Conservation (phyloP, 116 monocot species). For the Iris pallida region DNA sequence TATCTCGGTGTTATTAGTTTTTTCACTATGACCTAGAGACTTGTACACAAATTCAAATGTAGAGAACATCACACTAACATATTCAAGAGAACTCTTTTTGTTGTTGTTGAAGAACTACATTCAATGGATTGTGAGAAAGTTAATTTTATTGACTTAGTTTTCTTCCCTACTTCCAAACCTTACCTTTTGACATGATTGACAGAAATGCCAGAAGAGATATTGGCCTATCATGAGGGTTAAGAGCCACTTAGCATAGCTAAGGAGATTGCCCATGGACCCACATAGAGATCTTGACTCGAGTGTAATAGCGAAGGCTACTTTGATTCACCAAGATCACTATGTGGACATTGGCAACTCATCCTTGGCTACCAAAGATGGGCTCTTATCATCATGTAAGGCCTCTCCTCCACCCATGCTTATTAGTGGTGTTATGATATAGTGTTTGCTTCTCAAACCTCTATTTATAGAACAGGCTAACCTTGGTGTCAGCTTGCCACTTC, state of each 20-base stretch:
- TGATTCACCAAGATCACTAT: not conserved
- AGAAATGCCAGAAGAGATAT: not conserved
- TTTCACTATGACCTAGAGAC: not conserved
- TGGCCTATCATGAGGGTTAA: not conserved
- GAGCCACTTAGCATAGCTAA: conserved; percentile 4
- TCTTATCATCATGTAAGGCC: conserved; percentile 5
- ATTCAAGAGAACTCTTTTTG: no score
- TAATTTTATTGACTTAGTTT: no score
- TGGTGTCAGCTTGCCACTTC: not conserved
- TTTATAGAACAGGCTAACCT: not conserved
- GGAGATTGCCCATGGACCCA: conserved; percentile 6
- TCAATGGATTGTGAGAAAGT: no score
- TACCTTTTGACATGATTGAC: not conserved
- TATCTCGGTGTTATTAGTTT: no score
- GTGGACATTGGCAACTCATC: conserved; percentile 6
- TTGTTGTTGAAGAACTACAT: no score
- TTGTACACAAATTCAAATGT: not conserved
- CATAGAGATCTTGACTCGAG: not conserved
- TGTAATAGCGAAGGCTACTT: not conserved
- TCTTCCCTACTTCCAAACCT: not conserved
- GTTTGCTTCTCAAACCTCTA: not conserved
- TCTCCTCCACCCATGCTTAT: not conserved
- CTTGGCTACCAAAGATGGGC: conserved; percentile 3
- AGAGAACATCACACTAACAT: not conserved
- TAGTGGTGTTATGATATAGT: not conserved